Evolutionary conservation across 2,329 filamentous ascomycete species (phyloP).

Genomic region (Aureobasidium uvarum): DNA sequence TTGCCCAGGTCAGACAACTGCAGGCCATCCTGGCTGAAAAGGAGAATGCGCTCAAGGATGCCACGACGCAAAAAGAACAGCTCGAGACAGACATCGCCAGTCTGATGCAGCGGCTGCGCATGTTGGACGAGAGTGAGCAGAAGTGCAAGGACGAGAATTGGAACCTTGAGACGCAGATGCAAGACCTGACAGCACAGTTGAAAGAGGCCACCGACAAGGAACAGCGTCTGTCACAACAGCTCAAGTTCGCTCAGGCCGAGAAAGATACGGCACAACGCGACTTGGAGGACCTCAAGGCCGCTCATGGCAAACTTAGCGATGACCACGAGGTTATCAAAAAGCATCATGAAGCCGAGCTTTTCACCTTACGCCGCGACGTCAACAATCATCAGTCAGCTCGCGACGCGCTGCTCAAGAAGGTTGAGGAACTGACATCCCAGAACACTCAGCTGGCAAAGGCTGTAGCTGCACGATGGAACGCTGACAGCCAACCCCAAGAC

Average conservation of each 20-base stretch:
- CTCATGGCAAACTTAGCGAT: constrained; percentile 74
- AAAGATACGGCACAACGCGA: constrained; percentile 79
- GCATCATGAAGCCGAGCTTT: constrained; percentile 84
- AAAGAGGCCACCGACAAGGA: constrained; percentile 79
- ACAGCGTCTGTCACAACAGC: constrained; percentile 70
- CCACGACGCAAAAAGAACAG: constrained; percentile 70
- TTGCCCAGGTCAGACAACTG: constrained; percentile 89
- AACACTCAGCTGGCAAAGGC: constrained; percentile 89
- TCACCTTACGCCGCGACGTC: constrained; percentile 76
- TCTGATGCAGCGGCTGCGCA: constrained; percentile 74
- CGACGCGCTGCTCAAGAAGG: constrained; percentile 72
- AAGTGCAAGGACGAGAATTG: constrained; percentile 98
- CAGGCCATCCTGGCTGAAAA: constrained; percentile 82
- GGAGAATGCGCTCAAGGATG: constrained; percentile 77
- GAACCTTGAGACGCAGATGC: constrained; percentile 89
- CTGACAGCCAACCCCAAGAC: constrained; percentile 33
- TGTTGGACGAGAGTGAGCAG: constrained; percentile 88
- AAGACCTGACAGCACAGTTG: constrained; percentile 71
- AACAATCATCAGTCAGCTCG: constrained; percentile 76
- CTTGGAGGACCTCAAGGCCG: constrained; percentile 82
- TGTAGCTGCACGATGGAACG: constrained; percentile 66
- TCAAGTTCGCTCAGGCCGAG: constrained; percentile 69
- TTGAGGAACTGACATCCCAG: constrained; percentile 83
- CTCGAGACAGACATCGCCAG: constrained; percentile 80
- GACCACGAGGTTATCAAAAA: constrained; percentile 75